Percentiles rank a stretch among this genome's conserved stretches.
phyloP scores from a whole-genome alignment of 768 basidiomycete genomes.

The Trametes coccinea region DNA sequence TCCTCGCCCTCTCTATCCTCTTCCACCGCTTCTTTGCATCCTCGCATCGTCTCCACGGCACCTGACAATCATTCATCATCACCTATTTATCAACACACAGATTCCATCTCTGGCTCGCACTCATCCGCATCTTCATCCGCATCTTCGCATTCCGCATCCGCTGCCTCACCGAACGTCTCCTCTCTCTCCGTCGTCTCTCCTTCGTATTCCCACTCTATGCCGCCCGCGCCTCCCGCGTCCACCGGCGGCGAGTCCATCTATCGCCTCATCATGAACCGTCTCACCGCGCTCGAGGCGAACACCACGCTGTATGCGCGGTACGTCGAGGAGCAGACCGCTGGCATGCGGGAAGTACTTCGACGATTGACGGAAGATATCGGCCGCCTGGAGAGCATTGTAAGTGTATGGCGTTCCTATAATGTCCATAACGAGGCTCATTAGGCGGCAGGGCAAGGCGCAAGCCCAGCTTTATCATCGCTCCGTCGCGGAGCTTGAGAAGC shows the following conservation, averaged over 20 bases:
- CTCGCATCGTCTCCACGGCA: constrained; percentile 11
- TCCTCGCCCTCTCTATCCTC: constrained; percentile 4
- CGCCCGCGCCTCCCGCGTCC: constrained; percentile 25
- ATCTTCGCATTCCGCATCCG: constrained; percentile 16
- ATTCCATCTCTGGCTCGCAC: constrained; percentile 1
- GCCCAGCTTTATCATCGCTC: constrained; percentile 64
- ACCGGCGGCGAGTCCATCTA: constrained; percentile 88
- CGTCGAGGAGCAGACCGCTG: constrained; percentile 84
- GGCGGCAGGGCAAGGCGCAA: constrained; percentile 64
- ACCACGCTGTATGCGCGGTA: constrained; percentile 83
- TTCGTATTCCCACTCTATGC: constrained; percentile 23
- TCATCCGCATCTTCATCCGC: constrained; percentile 2
- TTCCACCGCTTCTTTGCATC: background rate
- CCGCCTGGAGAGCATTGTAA: constrained; percentile 70
- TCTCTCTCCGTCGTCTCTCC: constrained; percentile 10
- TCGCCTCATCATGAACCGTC: constrained; percentile 92
- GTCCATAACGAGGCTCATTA: background rate
- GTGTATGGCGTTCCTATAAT: constrained; percentile 29
- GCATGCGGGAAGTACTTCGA: constrained; percentile 71
- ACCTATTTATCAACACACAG: constrained; percentile 8
- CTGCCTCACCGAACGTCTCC: constrained; percentile 11
- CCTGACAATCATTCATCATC: constrained; percentile 19
- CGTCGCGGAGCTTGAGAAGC: constrained; percentile 67
- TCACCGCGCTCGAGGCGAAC: constrained; percentile 82
- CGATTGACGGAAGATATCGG: constrained; percentile 79